These are phyloP conservation scores for Saccharum officinarum DNA, from an alignment of 176 grass and related monocot genomes.

Conservation along the genomic window DNA sequence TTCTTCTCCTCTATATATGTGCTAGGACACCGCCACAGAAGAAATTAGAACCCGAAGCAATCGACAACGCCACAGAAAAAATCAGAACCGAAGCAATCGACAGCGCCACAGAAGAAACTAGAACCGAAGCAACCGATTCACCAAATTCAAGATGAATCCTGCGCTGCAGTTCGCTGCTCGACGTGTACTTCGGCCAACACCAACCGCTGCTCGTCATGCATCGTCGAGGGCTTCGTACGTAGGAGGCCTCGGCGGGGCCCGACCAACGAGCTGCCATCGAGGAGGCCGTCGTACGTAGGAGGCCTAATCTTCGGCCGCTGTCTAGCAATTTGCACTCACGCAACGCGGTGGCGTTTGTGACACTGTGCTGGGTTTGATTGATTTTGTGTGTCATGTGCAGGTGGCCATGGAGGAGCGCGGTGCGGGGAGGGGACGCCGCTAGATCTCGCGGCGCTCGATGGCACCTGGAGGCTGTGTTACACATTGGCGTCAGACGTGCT, in stretches of 20 bases:
- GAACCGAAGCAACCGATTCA: too few relatives aligned
- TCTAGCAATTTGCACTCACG: background rate
- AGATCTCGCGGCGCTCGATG: constrained; percentile 70
- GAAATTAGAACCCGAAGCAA: too few relatives aligned
- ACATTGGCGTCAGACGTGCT: constrained; percentile 85
- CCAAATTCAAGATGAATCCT: too few relatives aligned
- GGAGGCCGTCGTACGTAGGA: constrained; percentile 66
- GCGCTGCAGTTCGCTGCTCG: too few relatives aligned
- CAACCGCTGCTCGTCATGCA: too few relatives aligned
- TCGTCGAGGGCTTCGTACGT: too few relatives aligned
- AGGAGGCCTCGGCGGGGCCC: constrained; percentile 46
- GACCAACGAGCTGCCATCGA: constrained; percentile 87
- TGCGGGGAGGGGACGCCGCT: constrained; percentile 51
- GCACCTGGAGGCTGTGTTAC: constrained; percentile 94
- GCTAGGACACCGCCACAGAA: too few relatives aligned
- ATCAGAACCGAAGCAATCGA: too few relatives aligned
- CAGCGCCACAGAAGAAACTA: too few relatives aligned
- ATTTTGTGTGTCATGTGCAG: constrained; percentile 32
- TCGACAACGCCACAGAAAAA: too few relatives aligned
- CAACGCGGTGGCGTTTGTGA: background rate
- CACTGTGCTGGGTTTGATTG: background rate
- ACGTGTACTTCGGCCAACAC: too few relatives aligned
- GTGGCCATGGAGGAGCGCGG: constrained; percentile 77
- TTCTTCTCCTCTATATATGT: too few relatives aligned
- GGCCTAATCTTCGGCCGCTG: background rate